Percentiles rank a stretch among this genome's conserved stretches.
Conservation (phyloP, 306 rosid species). For the Styphnolobium japonicum region DNA sequence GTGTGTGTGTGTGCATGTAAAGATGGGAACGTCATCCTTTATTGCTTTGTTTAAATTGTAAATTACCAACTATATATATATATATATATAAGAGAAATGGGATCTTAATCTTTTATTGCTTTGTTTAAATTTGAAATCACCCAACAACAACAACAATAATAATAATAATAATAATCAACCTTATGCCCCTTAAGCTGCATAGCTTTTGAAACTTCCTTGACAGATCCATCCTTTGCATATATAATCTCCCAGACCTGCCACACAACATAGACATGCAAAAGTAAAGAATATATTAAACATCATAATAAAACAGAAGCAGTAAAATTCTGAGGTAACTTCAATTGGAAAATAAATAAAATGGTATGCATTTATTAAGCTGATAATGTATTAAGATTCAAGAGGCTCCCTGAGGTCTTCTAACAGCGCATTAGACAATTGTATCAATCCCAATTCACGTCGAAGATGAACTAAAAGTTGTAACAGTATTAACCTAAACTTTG, state of each 20-base stretch:
- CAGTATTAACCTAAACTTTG: not conserved
- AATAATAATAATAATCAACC: slow-evolving; percentile 44
- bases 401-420: not conserved
- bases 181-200: slow-evolving; percentile 99
- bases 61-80: not conserved
- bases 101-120: not conserved
- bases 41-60: not conserved
- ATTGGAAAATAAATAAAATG: not conserved
- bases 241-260: slow-evolving; percentile 91
- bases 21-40: not conserved
- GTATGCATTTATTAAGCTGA: not conserved
- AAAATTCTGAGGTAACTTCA: not conserved
- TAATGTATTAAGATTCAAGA: not conserved
- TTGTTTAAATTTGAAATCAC: slow-evolving; percentile 9
- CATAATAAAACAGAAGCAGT: not conserved
- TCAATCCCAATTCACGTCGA: not conserved
- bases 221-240: slow-evolving; percentile 92
- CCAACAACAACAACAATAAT: not conserved
- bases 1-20: not conserved
- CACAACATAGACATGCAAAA: slow-evolving; percentile 11
- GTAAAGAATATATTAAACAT: slow-evolving; percentile 6
- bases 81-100: slow-evolving; percentile 6
- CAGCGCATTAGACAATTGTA: not conserved
- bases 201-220: slow-evolving; percentile 80
- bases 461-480: not conserved